Evolutionary conservation across 2,329 filamentous ascomycete genomes (phyloP).

Genomic region (Botrytis deweyae): DNA sequence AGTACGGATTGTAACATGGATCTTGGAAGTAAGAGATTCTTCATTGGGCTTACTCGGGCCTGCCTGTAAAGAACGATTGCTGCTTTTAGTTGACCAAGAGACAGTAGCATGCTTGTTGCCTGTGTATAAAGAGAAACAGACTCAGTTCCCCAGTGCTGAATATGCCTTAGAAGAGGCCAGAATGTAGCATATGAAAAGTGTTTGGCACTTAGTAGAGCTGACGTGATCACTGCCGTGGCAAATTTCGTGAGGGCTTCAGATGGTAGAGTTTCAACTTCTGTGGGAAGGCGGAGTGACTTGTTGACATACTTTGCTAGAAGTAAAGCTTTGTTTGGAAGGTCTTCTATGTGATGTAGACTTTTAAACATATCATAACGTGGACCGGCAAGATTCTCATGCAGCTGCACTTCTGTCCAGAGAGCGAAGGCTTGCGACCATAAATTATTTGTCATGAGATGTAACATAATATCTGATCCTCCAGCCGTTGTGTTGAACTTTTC

Average conservation of each 20-base stretch:
- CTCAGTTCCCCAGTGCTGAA: slow-evolving; percentile 30
- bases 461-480: slow-evolving; percentile 32
- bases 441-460: slow-evolving; percentile 29
- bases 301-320: slow-evolving; percentile 27
- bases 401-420: slow-evolving; percentile 29
- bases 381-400: slow-evolving; percentile 11
- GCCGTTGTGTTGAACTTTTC: slow-evolving; percentile 26
- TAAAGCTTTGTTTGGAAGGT: slow-evolving; percentile 7
- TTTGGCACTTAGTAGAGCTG: slow-evolving; percentile 26
- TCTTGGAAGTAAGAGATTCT: slow-evolving; percentile 25
- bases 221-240: slow-evolving; percentile 26
- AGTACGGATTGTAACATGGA: slow-evolving; percentile 37
- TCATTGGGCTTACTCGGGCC: slow-evolving; percentile 24
- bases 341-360: slow-evolving; percentile 4
- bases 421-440: slow-evolving; percentile 32
- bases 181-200: slow-evolving; percentile 25
- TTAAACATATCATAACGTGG: slow-evolving; percentile 25
- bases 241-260: slow-evolving; percentile 23
- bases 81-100: slow-evolving; percentile 27
- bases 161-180: slow-evolving; percentile 26
- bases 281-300: neutral
- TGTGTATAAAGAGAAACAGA: slow-evolving; percentile 27
- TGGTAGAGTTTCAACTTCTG: neutral
- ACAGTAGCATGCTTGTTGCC: slow-evolving; percentile 28
- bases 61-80: slow-evolving; percentile 33